These are phyloP conservation scores for Phytophthora sansomeana DNA, from an alignment of 352 stramenopile genomes.

Conservation along the genomic window DNA sequence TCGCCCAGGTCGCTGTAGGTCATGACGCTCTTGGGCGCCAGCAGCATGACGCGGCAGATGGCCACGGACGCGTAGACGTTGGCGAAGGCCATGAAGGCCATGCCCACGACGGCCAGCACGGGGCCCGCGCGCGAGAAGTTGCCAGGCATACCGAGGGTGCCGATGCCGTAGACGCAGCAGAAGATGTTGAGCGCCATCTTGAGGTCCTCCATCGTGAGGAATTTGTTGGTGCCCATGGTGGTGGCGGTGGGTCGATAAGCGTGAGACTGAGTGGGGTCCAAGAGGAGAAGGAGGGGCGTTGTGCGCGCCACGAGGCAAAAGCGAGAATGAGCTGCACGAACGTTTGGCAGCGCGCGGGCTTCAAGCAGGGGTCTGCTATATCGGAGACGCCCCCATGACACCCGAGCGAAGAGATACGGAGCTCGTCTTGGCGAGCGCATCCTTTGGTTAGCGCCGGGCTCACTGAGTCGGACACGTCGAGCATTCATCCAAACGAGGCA, in stretches of 20 bases:
- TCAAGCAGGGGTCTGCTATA: neutral
- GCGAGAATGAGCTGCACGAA: conserved; percentile 15
- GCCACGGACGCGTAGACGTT: conserved; percentile 49
- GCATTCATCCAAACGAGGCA: conserved; percentile 19
- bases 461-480: conserved; percentile 17
- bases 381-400: neutral
- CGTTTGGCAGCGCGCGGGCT: too few species aligned
- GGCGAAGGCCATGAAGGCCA: conserved; percentile 50
- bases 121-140: conserved; percentile 29
- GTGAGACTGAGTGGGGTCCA: too few species aligned
- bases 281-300: neutral
- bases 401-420: conserved; percentile 19
- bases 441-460: conserved; percentile 11
- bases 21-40: conserved; percentile 33
- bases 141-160: conserved; percentile 32
- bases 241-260: neutral
- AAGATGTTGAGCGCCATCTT: conserved; percentile 37
- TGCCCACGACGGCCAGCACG: conserved; percentile 35
- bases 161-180: conserved; percentile 35
- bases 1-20: conserved; percentile 52
- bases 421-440: conserved; percentile 11
- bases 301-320: conserved; percentile 16
- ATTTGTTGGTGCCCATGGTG: conserved; percentile 23
- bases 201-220: conserved; percentile 24
- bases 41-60: conserved; percentile 41